Base-by-base conservation (phyloP, 495 filamentous ascomycete genomes). In the Trichocladium uniseriatum region DNA sequence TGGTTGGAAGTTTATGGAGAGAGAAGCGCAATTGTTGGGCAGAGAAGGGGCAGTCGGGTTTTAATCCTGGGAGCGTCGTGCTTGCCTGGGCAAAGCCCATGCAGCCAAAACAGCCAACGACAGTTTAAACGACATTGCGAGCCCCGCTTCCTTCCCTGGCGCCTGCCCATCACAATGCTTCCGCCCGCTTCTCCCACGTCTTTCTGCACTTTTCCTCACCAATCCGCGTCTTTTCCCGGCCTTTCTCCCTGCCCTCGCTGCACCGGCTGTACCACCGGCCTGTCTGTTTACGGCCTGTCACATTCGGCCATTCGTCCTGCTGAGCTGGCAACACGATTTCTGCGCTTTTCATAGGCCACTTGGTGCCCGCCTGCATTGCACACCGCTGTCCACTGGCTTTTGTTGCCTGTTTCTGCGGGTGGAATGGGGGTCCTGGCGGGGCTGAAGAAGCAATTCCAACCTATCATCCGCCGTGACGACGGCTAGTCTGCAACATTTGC, bases 11-110 rank as follows among this genome's bases (percentile, higher is more conserved):
- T 40, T 43, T 48, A 16, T 19, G 38, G 48, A 66, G 59, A 63
- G 64, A 59, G 58, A 28, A 64, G 61, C 59, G 51, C n/a, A n/a
- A 15, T 56, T 53, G 69, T 73, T 69, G 69, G 71, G 71, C 69
- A 68, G 41, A 65, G 69, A 69, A 66, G 69, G 70, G 65, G 64
- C 62, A 60, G 59, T 65, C 59, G 59, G 69, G 64, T 72, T 72
- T 74, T 74, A 74, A 69, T 64, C 48, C 67, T 51, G 53, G 50
- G 28, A 24, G 15, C 20, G 15, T 46, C 37, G 49, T 20, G 5
- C 9, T 18, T 50, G 35, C 35, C 41, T 27, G 19, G 24, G 39
- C 49, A 35, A 8, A n/a, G n/a, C n/a, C n/a, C n/a, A n/a, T n/a
- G n/a, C n/a, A n/a, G n/a, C n/a, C n/a, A n/a, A n/a, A n/a, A n/a